Evolutionary conservation across 257 asterid genomes (phyloP).

Genomic region (Hygrophila difformis): DNA sequence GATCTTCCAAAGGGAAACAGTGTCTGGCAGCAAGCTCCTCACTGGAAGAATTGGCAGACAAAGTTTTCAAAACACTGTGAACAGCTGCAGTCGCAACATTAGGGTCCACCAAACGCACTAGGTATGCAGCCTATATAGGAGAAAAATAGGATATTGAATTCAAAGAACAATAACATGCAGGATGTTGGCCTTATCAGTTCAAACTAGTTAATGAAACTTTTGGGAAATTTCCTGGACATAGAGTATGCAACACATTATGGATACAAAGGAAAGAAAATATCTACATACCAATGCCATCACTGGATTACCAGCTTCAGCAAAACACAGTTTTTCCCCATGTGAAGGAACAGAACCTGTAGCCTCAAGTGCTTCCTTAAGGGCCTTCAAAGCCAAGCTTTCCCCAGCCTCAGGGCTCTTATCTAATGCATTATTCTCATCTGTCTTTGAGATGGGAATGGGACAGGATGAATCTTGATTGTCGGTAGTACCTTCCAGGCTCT

Average conservation of each 20-base stretch:
- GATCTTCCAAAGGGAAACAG: conserved; percentile 86
- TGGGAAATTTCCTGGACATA: too few relatives aligned
- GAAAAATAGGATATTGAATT: conserved; percentile 12
- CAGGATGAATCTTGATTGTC: conserved; percentile 45
- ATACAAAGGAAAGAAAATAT: conserved; percentile 12
- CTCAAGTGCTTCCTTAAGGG: conserved; percentile 88
- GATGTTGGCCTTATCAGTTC: background rate
- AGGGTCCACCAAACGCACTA: conserved; percentile 83
- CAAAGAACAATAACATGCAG: conserved; percentile 10
- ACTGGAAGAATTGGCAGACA: conserved; percentile 48
- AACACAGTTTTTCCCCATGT: conserved; percentile 52
- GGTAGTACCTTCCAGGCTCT: conserved; percentile 31
- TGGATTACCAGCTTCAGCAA: conserved; percentile 87
- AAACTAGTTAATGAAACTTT: too few relatives aligned
- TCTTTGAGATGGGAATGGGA: conserved; percentile 49
- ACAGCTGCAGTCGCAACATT: conserved; percentile 65
- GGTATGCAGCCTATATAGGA: conserved; percentile 63
- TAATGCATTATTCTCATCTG: conserved; percentile 39
- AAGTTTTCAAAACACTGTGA: conserved; percentile 55
- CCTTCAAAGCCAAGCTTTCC: conserved; percentile 56
- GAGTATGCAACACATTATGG: conserved; percentile 1
- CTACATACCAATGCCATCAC: conserved; percentile 86
- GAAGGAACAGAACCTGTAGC: conserved; percentile 65
- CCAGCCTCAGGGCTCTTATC: conserved; percentile 26
- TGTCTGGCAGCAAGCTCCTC: conserved; percentile 84